phyloP scores from a whole-genome alignment of 371 early-diverging fungal genomes.

The Mortierella sp. region DNA sequence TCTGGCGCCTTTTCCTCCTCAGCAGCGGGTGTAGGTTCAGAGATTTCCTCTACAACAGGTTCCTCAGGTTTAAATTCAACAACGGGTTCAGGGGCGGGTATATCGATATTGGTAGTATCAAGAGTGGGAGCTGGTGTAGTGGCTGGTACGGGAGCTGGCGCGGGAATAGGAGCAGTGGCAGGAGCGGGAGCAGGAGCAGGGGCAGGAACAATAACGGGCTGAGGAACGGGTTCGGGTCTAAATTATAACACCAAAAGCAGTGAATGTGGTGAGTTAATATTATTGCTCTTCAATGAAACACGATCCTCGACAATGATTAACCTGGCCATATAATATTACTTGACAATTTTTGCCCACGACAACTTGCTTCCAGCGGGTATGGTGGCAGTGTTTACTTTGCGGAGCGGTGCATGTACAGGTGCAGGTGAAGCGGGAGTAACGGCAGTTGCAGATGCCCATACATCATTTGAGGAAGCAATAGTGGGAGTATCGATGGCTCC shows the following conservation, averaged over 20 bases:
- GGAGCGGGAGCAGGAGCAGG: background rate
- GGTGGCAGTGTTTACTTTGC: slow-evolving; percentile 53
- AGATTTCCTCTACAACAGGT: slow-evolving; percentile 34
- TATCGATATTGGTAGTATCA: slow-evolving; percentile 23
- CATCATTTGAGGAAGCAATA: slow-evolving; percentile 70
- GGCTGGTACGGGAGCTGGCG: slow-evolving; percentile 17
- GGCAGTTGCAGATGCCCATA: slow-evolving; percentile 74
- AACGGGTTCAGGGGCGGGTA: slow-evolving; percentile 43
- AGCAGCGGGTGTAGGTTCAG: slow-evolving; percentile 36
- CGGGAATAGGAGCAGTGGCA: slow-evolving; percentile 40
- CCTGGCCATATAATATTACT: slow-evolving; percentile 58
- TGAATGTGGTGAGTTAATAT: background rate
- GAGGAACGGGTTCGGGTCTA: slow-evolving; percentile 63
- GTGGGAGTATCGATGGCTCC: slow-evolving; percentile 11
- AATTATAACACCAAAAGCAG: background rate
- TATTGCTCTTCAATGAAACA: background rate
- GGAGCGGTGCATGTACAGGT: slow-evolving; percentile 31
- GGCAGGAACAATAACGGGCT: slow-evolving; percentile 41
- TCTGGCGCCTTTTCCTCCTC: slow-evolving; percentile 33
- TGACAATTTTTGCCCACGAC: slow-evolving; percentile 86
- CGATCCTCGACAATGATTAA: background rate
- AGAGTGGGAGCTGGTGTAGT: slow-evolving; percentile 23
- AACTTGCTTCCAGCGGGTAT: slow-evolving; percentile 63
- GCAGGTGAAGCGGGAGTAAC: slow-evolving; percentile 21
- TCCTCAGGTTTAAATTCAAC: slow-evolving; percentile 35